Base-by-base conservation (phyloP, 495 filamentous ascomycete species). In the Hypoxylon fuscum region DNA sequence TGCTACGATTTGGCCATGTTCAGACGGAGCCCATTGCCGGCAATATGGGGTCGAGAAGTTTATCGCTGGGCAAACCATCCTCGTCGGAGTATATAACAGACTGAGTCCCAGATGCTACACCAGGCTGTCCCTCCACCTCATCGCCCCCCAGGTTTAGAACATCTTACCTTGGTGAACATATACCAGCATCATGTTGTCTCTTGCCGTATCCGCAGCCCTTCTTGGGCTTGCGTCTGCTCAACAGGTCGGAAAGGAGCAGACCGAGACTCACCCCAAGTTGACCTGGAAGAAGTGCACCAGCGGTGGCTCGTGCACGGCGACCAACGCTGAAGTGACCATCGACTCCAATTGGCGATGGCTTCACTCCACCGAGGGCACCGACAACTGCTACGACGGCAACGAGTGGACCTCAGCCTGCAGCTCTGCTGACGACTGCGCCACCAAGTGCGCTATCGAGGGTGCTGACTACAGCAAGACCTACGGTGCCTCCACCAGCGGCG, bases 251-350 rank as follows among this genome's bases (percentile, higher is more conserved):
- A 82, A 74, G n/a, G 55, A 78, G 63, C 77, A 76, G 17, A 47
- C 79, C 8, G 87, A 89, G 74, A 80, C 74, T 14, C 85, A 87
- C 64, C 86, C 86, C 35, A 70, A 78, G 51, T 63, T 88, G 56
- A 76, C 62, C 67, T 87, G 85, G 85, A 75, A 80, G 62, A 82
- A 78, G 51, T 88, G 85, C 73, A 77, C 77, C 17, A 64, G 72
- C 45, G 68, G 70, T 32, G 85, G 84, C 46, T 78, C 66, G 63
- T 88, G 85, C 76, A 71, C 69, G 46, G 65, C 46, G 43, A 69
- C 74, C 41, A 61, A 70, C 57, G 76, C 63, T 32, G 69, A 76
- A 50, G 64, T 82, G 46, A 77, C 75, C 65, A 69, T 82, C 67
- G 80, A 82, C 52, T 55, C 79, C 68, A 82, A 82, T 76, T 82